These are phyloP conservation scores for Trichophyton schoenleinii DNA, from an alignment of 2,329 filamentous ascomycete genomes.

Conservation along the genomic window DNA sequence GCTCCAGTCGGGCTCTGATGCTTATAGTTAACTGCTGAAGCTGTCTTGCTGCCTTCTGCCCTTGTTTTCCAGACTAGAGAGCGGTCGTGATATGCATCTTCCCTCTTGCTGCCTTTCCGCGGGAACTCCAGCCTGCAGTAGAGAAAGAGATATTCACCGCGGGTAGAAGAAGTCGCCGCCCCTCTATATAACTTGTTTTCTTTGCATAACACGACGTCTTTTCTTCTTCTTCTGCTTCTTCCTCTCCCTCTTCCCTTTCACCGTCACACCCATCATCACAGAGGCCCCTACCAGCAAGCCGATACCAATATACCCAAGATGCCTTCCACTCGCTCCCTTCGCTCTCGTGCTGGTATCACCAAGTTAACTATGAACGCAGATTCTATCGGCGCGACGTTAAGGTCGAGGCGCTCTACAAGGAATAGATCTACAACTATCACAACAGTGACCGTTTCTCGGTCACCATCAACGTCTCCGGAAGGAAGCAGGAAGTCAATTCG, in stretches of 20 bases:
- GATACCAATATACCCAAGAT: conserved; percentile 15
- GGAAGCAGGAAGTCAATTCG: conserved; percentile 32
- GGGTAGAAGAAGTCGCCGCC: neutral
- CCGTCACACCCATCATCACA: neutral
- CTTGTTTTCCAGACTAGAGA: neutral
- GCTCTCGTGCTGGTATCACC: conserved; percentile 23
- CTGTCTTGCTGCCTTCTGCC: neutral
- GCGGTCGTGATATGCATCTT: neutral
- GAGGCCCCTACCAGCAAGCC: neutral
- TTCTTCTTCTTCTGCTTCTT: neutral
- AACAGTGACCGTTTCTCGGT: conserved; percentile 27
- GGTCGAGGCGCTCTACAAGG: conserved; percentile 26
- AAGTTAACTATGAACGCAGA: conserved; percentile 17
- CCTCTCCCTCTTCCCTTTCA: neutral
- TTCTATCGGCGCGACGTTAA: conserved; percentile 26
- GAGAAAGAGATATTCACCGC: neutral
- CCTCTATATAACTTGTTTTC: neutral
- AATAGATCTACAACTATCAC: conserved; percentile 18
- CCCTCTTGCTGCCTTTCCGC: conserved; percentile 5
- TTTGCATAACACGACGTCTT: neutral
- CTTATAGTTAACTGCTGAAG: neutral
- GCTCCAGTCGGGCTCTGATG: neutral
- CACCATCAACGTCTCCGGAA: conserved; percentile 23
- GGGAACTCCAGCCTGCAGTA: neutral
- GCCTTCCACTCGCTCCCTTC: conserved; percentile 29